Evolutionary conservation across 176 grass and related monocot genomes (phyloP).

Genomic region (Tillandsia fasciculata): DNA sequence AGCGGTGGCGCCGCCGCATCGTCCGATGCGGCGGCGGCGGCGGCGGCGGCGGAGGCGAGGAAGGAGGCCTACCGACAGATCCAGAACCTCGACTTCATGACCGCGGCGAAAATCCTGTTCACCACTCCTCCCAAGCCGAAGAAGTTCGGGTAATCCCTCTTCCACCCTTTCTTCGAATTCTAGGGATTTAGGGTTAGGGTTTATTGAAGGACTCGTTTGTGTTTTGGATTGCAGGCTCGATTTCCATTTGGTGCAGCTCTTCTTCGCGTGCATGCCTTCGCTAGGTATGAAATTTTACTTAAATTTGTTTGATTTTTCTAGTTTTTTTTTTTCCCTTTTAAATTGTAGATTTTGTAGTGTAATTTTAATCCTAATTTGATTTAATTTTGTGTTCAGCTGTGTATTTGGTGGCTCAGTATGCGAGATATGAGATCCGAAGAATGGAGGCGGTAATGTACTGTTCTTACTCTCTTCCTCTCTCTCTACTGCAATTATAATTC

Average conservation of each 20-base stretch:
- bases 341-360: conserved; percentile 1
- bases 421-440: conserved; percentile 72
- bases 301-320: conserved; percentile 3
- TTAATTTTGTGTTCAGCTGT: conserved; percentile 52
- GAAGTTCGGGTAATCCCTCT: conserved; percentile 32
- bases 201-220: neutral
- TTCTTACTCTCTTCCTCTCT: conserved; percentile 7
- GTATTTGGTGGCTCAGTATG: conserved; percentile 75
- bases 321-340: neutral
- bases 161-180: neutral
- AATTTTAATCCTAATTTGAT: conserved; percentile 14
- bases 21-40: conserved; percentile 6
- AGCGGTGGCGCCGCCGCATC: conserved; percentile 8
- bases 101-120: conserved; percentile 41
- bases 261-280: conserved; percentile 88
- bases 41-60: conserved; percentile 11
- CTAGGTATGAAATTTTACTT: conserved; percentile 46
- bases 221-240: conserved; percentile 51
- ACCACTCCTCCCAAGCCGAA: conserved; percentile 40
- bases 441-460: conserved; percentile 68
- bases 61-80: conserved; percentile 37
- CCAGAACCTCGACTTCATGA: conserved; percentile 42
- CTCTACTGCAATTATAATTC: conserved; percentile 1
- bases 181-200: neutral
- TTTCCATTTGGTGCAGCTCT: conserved; percentile 94